Base-by-base conservation (phyloP, 495 filamentous ascomycete species). In the Geoglossum glabrum region DNA sequence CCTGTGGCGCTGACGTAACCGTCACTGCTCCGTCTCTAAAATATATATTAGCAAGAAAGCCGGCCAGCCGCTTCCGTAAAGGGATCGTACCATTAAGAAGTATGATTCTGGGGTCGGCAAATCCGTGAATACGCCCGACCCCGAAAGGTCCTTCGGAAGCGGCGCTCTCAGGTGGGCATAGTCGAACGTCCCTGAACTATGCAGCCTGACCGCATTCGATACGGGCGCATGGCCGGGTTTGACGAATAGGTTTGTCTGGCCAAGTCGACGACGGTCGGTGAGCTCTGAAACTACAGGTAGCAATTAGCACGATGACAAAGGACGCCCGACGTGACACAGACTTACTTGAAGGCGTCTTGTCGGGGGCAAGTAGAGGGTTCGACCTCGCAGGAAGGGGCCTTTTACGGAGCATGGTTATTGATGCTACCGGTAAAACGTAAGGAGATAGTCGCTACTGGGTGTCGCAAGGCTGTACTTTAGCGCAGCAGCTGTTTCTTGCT, bases 131-230 rank as follows among this genome's bases (percentile, higher is more conserved):
- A 98, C 90, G 65, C 90, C 90, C 25, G 89, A 94, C 40, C 80
- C 81, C 65, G 78, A 77, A 62, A 97, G 79, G 57, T 88, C 84
- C 68, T 85, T 85, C 26, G 93, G 92, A 55, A 98, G 72, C 17
- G 93, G 89, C 58, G 86, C 88, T 60, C 90, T 84, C 50, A 98
- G 76, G 65, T 97, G 92, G 63, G 89, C 92, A 70, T 97, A 98
- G 70, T 95, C 90, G 66, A 98, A 96, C 27, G 79, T 78, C 34
- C 87, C 87, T 54, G 90, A 68, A 61, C 83, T 83, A 65, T 85
- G 79, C 3, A 78, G 69, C 72, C 81, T 76, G 61, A 79, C 79
- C 64, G 80, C 75, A 77, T 84, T 80, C 60, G 75, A 73, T 46
- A 78, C 74, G 66, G 81, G 75, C 59, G 81, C 68, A 67, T 84